Base-by-base conservation (phyloP, 768 basidiomycete genomes). In the Boletus coccyginus region DNA sequence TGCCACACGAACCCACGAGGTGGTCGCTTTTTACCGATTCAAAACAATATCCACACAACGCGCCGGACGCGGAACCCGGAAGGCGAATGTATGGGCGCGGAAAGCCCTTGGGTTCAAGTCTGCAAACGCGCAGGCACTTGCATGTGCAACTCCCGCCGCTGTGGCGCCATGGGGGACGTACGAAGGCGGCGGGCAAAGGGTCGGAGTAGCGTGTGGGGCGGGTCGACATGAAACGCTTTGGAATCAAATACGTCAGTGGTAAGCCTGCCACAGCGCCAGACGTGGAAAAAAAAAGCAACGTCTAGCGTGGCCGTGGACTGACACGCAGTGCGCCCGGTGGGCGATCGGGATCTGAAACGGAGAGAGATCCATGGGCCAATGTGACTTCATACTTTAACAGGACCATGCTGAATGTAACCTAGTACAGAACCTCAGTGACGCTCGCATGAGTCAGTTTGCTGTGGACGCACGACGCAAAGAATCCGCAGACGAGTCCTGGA, bases 161-260 rank as follows among this genome's bases (percentile, higher is more conserved):
- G 55, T 44, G 45, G 58, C 41, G 32, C 33, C 35, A 24, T 32
- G 46, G 17, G 24, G 33, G 45, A 19, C 38, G 45, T 61, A 58
- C 14, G 45, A 61, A 48, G 42, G 47, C 57, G 33, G 49, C 66
- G 63, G 66, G 63, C 55, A 56, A 48, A 66, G 58, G 64, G 62
- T 57, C 64, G 64, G 61, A 61, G 49, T 36, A 50, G 46, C 17
- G 42, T 61, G 64, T 66, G 62, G 66, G 57, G 65, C 50, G 65
- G 59, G 62, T 65, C 54, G 45, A 65, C 45, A 52, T 66, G 65
- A 66, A 66, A 66, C 65, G 36, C 44, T 29, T 54, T 50, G 32
- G 48, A 52, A 38, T 50, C 32, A 44, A 56, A 63, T 66, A 62
- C 56, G 58, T 66, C 66, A 65, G 50, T 51, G 38, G 58, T 46